Conservation (phyloP, 2,329 filamentous ascomycete genomes). For the Xylariaceae sp. region DNA sequence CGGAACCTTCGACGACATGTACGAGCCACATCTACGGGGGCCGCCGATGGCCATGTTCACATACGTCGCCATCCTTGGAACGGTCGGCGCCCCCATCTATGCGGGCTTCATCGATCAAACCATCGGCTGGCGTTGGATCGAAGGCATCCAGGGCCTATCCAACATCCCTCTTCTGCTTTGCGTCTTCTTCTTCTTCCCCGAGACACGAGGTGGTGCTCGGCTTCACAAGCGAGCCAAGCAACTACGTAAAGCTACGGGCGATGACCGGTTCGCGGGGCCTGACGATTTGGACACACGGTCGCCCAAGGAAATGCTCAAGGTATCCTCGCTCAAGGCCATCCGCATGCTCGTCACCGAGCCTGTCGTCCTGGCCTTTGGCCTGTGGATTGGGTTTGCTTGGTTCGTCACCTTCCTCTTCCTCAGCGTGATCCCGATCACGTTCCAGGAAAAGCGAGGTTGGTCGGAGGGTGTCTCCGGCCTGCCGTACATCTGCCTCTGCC, state of each 20-base stretch:
- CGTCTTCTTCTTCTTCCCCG: constrained; percentile 23
- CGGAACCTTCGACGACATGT: constrained; percentile 47
- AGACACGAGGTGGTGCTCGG: constrained; percentile 19
- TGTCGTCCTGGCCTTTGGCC: constrained; percentile 27
- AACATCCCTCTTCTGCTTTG: constrained; percentile 42
- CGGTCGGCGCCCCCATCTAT: constrained; percentile 49
- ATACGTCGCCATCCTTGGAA: constrained; percentile 46
- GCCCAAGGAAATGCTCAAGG: constrained; percentile 40
- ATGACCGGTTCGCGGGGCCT: constrained; percentile 44
- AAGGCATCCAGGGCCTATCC: constrained; percentile 47
- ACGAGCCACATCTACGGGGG: constrained; percentile 38
- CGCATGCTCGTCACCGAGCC: constrained; percentile 17
- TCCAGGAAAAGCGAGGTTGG: constrained; percentile 48
- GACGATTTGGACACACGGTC: constrained; percentile 48
- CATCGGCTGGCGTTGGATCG: constrained; percentile 49
- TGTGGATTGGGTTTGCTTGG: constrained; percentile 51
- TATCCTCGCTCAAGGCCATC: constrained; percentile 46
- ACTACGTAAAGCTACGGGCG: constrained; percentile 41
- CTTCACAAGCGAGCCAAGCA: constrained; percentile 44
- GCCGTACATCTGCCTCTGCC: constrained; percentile 46
- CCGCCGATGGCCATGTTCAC: constrained; percentile 44
- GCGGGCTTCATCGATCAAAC: constrained; percentile 49
- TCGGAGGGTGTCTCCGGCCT: constrained; percentile 44
- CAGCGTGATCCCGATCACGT: constrained; percentile 45
- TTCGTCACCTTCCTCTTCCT: constrained; percentile 51